These are phyloP conservation scores for Noccaea bulbosa DNA, from an alignment of 345 rosid genomes.

Conservation along the genomic window DNA sequence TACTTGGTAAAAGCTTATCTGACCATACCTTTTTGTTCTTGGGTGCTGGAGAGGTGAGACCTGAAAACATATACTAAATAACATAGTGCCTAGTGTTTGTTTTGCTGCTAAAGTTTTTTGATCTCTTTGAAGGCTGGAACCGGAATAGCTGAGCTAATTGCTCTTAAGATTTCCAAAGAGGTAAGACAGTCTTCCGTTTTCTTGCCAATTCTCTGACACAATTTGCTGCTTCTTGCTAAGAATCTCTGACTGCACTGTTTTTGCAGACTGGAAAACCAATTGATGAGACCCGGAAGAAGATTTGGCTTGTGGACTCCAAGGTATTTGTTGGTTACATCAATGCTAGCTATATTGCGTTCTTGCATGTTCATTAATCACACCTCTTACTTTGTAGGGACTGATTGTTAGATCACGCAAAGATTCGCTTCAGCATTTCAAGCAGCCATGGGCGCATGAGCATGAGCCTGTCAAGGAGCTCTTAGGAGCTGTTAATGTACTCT, in stretches of 20 bases:
- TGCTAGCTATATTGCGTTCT: background rate
- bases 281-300: constrained; percentile 80
- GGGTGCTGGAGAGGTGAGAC: constrained; percentile 95
- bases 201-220: background rate
- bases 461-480: constrained; percentile 71
- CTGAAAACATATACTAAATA: constrained; percentile 19
- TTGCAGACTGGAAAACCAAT: constrained; percentile 61
- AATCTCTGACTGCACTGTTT: constrained; percentile 21
- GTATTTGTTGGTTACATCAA: constrained; percentile 46
- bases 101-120: constrained; percentile 13
- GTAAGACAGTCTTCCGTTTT: constrained; percentile 33
- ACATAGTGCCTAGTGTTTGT: background rate
- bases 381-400: constrained; percentile 59
- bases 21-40: constrained; percentile 88
- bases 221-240: constrained; percentile 23
- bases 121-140: constrained; percentile 81
- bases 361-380: constrained; percentile 1
- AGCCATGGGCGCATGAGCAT: constrained; percentile 94
- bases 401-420: constrained; percentile 72
- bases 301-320: constrained; percentile 99
- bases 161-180: constrained; percentile 80
- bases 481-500: constrained; percentile 78
- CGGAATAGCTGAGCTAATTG: constrained; percentile 95
- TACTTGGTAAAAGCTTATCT: constrained; percentile 67
- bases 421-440: constrained; percentile 90